A percentile compares a stretch with the other conserved stretches of the same genome.
phyloP scores from a whole-genome alignment of 257 asterid species.

The Datura wrightii region DNA sequence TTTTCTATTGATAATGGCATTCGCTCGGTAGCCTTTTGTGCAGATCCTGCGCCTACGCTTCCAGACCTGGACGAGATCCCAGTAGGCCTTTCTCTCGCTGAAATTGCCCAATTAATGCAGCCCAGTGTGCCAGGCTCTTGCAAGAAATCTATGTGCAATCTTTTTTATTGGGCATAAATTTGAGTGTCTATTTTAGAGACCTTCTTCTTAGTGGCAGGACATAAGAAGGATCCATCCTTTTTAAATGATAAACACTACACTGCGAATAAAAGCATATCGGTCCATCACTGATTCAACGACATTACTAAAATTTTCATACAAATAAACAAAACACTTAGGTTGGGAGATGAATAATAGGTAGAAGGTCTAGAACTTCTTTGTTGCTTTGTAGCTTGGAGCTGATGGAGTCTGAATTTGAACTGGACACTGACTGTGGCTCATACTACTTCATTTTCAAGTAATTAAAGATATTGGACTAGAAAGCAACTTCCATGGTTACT shows the following conservation, averaged over 20 bases:
- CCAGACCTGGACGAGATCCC: no score
- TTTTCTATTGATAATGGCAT: no score
- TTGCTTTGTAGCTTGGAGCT: neutral
- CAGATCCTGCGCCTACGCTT: no score
- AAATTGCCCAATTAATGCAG: no score
- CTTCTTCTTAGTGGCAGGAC: neutral
- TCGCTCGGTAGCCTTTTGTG: no score
- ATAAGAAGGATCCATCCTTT: neutral
- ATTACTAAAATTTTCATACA: neutral
- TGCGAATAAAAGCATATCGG: no score
- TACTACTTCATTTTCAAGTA: neutral
- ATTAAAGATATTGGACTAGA: neutral
- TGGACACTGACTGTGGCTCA: neutral
- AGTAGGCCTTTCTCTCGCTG: no score
- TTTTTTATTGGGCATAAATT: neutral
- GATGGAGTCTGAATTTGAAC: neutral
- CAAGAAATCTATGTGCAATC: neutral
- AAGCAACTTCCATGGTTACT: neutral
- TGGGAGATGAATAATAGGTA: neutral
- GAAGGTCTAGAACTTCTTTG: neutral
- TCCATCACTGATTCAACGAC: neutral
- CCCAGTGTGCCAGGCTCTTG: no score
- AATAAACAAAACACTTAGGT: no score
- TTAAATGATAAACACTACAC: neutral
- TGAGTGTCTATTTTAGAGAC: neutral